These are phyloP conservation scores for Ceratocystis eucalypticola DNA, from an alignment of 2,329 filamentous ascomycete genomes.

Conservation along the genomic window DNA sequence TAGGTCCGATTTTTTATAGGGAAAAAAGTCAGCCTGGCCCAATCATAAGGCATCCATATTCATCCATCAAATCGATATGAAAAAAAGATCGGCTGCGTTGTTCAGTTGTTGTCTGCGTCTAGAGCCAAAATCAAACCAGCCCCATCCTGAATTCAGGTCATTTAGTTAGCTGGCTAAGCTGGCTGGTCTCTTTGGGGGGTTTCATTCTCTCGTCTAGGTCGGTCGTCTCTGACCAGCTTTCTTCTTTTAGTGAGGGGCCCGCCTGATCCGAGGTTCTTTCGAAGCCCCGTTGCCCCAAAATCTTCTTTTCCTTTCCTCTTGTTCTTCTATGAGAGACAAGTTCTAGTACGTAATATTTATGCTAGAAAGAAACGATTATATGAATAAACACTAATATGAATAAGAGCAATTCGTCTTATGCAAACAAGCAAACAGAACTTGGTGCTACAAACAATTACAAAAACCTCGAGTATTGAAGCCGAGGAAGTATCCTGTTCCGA, in stretches of 20 bases:
- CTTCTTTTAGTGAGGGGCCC: not conserved
- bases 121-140: not conserved
- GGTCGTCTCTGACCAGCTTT: not conserved
- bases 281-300: not conserved
- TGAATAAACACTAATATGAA: too few species aligned
- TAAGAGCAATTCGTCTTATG: too few species aligned
- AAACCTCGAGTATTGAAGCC: too few species aligned
- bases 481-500: too few species aligned
- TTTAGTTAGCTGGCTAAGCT: not conserved
- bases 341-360: too few species aligned
- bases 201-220: too few species aligned
- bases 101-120: not conserved
- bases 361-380: too few species aligned
- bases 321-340: not conserved
- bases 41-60: not conserved
- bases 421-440: too few species aligned
- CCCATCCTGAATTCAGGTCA: not conserved
- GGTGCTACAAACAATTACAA: too few species aligned
- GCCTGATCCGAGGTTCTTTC: not conserved
- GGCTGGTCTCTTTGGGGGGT: not conserved
- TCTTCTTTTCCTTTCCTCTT: not conserved
- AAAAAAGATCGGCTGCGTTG: not conserved
- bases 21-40: not conserved
- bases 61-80: too few species aligned
- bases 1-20: not conserved